Evolutionary conservation across 2,329 filamentous ascomycete genomes (phyloP).

Genomic region (Aspergillus sp.): DNA sequence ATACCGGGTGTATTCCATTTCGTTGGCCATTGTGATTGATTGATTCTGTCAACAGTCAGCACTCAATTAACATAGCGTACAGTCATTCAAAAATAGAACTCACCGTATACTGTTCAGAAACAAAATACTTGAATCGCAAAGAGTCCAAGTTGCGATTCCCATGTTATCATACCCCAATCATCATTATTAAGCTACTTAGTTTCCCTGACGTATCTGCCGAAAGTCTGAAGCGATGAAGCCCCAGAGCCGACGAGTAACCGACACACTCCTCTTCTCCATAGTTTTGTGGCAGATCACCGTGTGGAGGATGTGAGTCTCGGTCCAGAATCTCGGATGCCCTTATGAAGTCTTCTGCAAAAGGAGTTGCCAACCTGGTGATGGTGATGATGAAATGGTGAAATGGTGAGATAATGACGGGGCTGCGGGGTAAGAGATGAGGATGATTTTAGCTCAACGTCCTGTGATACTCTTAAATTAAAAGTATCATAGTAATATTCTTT

Average conservation of each 20-base stretch:
- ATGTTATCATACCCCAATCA: background rate
- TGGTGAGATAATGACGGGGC: too few relatives aligned
- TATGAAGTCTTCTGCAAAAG: too few relatives aligned
- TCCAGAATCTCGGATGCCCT: background rate
- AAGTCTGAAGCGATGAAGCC: slow-evolving; percentile 11
- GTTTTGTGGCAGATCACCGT: too few relatives aligned
- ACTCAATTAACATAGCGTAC: background rate
- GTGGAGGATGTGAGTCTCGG: background rate
- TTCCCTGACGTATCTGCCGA: slow-evolving; percentile 12
- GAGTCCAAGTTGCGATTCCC: background rate
- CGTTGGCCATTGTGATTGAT: slow-evolving; percentile 14
- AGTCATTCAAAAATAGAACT: background rate
- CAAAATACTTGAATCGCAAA: background rate
- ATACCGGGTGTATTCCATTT: slow-evolving; percentile 30
- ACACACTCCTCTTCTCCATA: background rate
- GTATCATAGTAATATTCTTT: too few relatives aligned
- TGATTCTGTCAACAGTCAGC: background rate
- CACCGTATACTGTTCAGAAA: background rate
- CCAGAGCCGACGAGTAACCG: slow-evolving; percentile 14
- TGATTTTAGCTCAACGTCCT: too few relatives aligned
- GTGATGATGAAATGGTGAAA: too few relatives aligned
- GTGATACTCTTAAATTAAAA: too few relatives aligned
- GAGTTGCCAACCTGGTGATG: too few relatives aligned
- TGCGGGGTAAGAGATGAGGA: too few relatives aligned
- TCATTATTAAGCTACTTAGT: slow-evolving; percentile 1